These are phyloP conservation scores for Vaccinium macrocarpon DNA, from an alignment of 148 eudicot genomes.

Conservation along the genomic window DNA sequence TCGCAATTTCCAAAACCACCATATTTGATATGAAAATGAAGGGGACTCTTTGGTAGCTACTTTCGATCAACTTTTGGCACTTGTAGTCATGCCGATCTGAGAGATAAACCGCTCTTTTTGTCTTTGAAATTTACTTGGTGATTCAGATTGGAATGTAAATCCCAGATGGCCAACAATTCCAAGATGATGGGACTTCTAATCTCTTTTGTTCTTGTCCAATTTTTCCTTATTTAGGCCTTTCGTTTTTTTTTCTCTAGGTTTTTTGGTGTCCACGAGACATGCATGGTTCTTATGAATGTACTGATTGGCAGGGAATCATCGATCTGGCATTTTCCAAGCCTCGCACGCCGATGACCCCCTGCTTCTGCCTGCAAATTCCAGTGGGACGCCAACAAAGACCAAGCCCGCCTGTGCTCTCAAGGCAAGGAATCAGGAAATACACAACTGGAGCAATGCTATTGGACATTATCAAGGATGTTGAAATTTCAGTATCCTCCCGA, in stretches of 20 bases:
- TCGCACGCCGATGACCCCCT: conserved; percentile 56
- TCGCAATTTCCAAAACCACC: too few species aligned
- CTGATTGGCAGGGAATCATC: conserved; percentile 61
- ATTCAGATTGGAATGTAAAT: background rate
- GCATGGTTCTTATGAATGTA: background rate
- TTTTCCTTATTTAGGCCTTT: background rate
- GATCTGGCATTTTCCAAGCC: conserved; percentile 78
- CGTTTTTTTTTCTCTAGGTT: background rate
- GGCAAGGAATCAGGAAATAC: conserved; percentile 58
- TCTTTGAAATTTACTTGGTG: background rate
- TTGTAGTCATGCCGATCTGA: background rate
- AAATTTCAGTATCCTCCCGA: conserved; percentile 71
- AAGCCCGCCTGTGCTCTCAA: conserved; percentile 65
- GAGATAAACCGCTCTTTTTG: background rate
- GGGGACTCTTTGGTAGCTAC: too few species aligned
- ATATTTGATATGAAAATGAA: too few species aligned
- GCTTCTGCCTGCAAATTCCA: conserved; percentile 89
- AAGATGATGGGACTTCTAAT: background rate
- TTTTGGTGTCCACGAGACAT: background rate
- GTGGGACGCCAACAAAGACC: conserved; percentile 48
- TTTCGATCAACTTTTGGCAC: background rate
- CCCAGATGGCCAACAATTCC: conserved; percentile 8
- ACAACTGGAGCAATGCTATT: conserved; percentile 67
- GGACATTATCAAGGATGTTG: conserved; percentile 84
- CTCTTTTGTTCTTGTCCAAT: background rate